Evolutionary conservation across 108 stramenopile genomes (phyloP).

Genomic region (Skeletonema menzelii): DNA sequence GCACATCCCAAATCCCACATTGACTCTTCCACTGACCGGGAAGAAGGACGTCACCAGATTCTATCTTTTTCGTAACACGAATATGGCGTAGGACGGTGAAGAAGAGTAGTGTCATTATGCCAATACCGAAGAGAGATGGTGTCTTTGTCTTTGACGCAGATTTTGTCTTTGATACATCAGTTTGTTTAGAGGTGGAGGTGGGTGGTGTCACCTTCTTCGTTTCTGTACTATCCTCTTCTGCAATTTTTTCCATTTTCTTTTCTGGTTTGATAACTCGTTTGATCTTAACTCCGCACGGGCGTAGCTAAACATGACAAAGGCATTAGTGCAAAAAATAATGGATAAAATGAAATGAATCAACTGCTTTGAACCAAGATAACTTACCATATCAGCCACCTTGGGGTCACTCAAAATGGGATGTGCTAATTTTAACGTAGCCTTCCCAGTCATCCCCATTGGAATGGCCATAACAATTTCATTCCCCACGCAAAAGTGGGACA

Average conservation of each 20-base stretch:
- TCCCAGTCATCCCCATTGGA: slow-evolving; percentile 54
- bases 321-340: background rate
- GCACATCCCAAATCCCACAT: slow-evolving; percentile 33
- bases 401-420: slow-evolving; percentile 70
- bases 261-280: background rate
- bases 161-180: slow-evolving; percentile 1
- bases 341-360: background rate
- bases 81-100: slow-evolving; percentile 15
- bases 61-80: slow-evolving; percentile 15
- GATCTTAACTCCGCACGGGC: slow-evolving; percentile 18
- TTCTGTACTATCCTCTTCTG: slow-evolving; percentile 4
- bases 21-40: slow-evolving; percentile 38
- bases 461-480: slow-evolving; percentile 74
- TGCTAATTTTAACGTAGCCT: slow-evolving; percentile 56
- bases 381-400: slow-evolving; percentile 75
- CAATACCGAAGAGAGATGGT: slow-evolving; percentile 1
- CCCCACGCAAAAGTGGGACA: slow-evolving; percentile 51
- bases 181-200: background rate
- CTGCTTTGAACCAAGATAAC: slow-evolving; percentile 9
- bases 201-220: background rate
- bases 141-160: slow-evolving; percentile 4
- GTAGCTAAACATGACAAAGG: slow-evolving; percentile 6
- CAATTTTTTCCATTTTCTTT: slow-evolving; percentile 9
- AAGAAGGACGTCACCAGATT: slow-evolving; percentile 15
- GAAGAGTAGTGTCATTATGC: slow-evolving; percentile 11